These are phyloP conservation scores for Fagopyrum homotropicum DNA, from an alignment of 148 eudicot species.

Conservation along the genomic window DNA sequence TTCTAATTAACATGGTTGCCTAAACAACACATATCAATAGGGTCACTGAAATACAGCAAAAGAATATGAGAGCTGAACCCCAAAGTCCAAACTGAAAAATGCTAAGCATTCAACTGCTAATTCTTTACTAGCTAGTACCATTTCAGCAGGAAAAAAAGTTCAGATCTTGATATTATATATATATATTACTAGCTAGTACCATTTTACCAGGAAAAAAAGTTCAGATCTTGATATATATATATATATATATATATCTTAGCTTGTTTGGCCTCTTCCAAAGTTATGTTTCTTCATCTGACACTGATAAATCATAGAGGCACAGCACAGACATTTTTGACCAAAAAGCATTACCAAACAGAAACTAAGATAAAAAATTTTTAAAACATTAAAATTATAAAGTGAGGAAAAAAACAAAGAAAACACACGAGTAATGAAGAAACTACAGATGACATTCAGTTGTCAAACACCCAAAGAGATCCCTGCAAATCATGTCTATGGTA, in stretches of 20 bases:
- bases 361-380: neutral
- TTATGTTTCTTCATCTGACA: neutral
- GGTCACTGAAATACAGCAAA: neutral
- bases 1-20: no score
- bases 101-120: neutral
- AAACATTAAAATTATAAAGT: neutral
- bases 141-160: neutral
- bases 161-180: neutral
- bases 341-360: neutral
- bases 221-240: neutral
- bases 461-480: neutral
- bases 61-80: neutral
- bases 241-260: neutral
- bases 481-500: neutral
- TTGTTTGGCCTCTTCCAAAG: neutral
- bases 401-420: neutral
- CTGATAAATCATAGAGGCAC: slow-evolving; percentile 3
- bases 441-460: slow-evolving; percentile 5
- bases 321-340: slow-evolving; percentile 9
- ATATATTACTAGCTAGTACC: neutral
- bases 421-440: neutral
- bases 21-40: neutral
- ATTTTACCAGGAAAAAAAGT: neutral
- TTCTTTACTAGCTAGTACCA: neutral
- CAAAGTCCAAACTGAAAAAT: neutral